phyloP scores from a whole-genome alignment of 345 rosid genomes.

The Excoecaria agallocha region DNA sequence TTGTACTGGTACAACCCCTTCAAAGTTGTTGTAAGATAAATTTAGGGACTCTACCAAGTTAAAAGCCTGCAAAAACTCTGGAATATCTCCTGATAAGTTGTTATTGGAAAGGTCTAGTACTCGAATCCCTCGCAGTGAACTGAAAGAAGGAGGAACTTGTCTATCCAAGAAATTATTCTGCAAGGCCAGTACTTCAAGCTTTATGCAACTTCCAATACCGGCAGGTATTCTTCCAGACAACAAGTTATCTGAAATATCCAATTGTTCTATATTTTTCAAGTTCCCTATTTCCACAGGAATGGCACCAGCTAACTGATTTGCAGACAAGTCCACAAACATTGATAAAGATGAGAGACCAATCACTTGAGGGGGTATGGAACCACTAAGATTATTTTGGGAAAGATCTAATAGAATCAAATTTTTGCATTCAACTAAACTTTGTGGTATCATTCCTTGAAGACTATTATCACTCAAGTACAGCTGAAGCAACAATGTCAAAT shows the following conservation, averaged over 20 bases:
- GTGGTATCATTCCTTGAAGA: slow-evolving; percentile 19
- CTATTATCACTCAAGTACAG: neutral
- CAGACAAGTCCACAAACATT: neutral
- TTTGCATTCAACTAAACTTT: slow-evolving; percentile 7
- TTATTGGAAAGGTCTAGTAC: slow-evolving; percentile 6
- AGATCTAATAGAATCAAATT: neutral
- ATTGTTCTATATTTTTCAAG: neutral
- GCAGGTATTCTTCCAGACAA: slow-evolving; percentile 17
- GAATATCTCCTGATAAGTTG: slow-evolving; percentile 11
- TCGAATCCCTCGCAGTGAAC: slow-evolving; percentile 4
- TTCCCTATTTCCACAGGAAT: slow-evolving; percentile 14
- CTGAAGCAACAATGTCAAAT: neutral
- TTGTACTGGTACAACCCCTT: slow-evolving; percentile 4
- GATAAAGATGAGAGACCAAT: slow-evolving; percentile 16
- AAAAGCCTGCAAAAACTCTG: neutral
- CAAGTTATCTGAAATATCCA: slow-evolving; percentile 4
- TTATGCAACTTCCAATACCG: slow-evolving; percentile 10
- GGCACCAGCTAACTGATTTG: slow-evolving; percentile 1
- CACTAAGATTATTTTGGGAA: slow-evolving; percentile 1
- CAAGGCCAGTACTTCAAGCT: slow-evolving; percentile 8
- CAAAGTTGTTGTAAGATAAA: slow-evolving; percentile 18
- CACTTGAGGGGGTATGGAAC: slow-evolving; percentile 13
- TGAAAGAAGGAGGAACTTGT: slow-evolving; percentile 5
- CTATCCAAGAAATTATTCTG: slow-evolving; percentile 6
- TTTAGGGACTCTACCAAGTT: neutral